A percentile compares a stretch with the other conserved stretches of the same genome.
Evolutionary conservation across 2,329 filamentous ascomycete genomes (phyloP).

Genomic region (Phialocephala subalpina): DNA sequence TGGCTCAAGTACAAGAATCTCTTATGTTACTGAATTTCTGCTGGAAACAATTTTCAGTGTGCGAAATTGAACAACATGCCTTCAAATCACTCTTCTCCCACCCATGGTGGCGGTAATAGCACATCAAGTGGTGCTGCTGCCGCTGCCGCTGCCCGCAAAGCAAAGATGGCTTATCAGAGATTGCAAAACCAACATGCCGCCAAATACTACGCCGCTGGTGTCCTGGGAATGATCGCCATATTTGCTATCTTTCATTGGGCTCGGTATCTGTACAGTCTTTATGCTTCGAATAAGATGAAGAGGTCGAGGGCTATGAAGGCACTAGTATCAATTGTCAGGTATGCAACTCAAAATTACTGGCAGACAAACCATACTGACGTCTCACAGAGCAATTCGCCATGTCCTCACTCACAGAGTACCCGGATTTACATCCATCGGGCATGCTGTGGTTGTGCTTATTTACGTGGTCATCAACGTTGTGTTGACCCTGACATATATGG

Average conservation of each 20-base stretch:
- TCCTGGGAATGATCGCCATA: constrained; percentile 33
- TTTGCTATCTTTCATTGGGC: constrained; percentile 36
- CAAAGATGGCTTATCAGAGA: constrained; percentile 16
- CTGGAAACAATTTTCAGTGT: neutral
- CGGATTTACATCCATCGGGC: constrained; percentile 50
- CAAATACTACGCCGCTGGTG: constrained; percentile 34
- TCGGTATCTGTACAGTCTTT: constrained; percentile 32
- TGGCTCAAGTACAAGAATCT: constrained; percentile 8
- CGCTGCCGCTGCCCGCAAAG: constrained; percentile 17
- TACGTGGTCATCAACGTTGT: constrained; percentile 49
- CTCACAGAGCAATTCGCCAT: constrained; percentile 27
- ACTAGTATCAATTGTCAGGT: constrained; percentile 32
- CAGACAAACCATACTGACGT: neutral
- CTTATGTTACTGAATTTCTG: neutral
- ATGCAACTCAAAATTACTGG: neutral
- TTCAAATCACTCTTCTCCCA: constrained; percentile 11
- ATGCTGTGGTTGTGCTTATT: constrained; percentile 47
- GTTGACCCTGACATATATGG: constrained; percentile 46
- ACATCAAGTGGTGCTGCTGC: constrained; percentile 24
- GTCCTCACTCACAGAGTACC: constrained; percentile 30
- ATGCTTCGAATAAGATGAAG: constrained; percentile 27
- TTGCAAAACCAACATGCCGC: constrained; percentile 24
- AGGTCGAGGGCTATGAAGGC: constrained; percentile 28
- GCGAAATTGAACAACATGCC: constrained; percentile 19
- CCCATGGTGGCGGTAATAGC: constrained; percentile 20